These are phyloP conservation scores for Tolypocladium endophyticum DNA, from an alignment of 2,329 filamentous ascomycete genomes.

Conservation along the genomic window DNA sequence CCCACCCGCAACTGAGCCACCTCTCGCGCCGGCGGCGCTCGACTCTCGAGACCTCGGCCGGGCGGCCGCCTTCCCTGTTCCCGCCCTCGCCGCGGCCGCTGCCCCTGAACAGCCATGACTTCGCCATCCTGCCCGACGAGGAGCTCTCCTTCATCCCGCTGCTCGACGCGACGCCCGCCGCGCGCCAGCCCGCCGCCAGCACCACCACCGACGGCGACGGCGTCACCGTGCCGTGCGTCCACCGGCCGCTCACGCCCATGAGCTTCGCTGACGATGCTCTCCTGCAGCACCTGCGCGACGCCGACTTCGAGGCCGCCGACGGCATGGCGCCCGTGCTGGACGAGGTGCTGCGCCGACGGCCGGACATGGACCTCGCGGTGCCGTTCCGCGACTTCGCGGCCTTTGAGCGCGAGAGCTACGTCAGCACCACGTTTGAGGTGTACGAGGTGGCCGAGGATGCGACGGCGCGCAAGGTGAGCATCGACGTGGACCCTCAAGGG, in stretches of 20 bases:
- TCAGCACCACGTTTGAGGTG: constrained; percentile 44
- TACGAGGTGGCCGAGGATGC: constrained; percentile 43
- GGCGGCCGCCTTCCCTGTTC: constrained; percentile 10
- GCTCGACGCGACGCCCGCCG: constrained; percentile 8
- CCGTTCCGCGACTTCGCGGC: constrained; percentile 23
- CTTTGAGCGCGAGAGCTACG: constrained; percentile 26
- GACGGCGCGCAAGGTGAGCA: constrained; percentile 19
- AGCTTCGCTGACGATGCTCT: constrained; percentile 30
- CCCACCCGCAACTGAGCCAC: not conserved
- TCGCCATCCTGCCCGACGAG: constrained; percentile 14
- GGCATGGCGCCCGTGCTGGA: constrained; percentile 16
- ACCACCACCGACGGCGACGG: not conserved
- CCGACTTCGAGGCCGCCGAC: constrained; percentile 27
- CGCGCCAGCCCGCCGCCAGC: constrained; percentile 5
- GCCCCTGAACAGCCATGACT: constrained; percentile 8
- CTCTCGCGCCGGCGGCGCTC: constrained; percentile 12
- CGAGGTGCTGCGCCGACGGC: constrained; percentile 21
- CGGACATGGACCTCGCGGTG: constrained; percentile 19
- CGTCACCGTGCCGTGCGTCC: constrained; percentile 2
- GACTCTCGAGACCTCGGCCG: constrained; percentile 17
- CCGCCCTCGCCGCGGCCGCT: constrained; percentile 12
- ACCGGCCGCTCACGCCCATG: constrained; percentile 9
- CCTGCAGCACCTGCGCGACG: constrained; percentile 27
- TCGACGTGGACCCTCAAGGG: constrained; percentile 12
- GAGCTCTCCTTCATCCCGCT: constrained; percentile 21